Base-by-base conservation (phyloP, 2,329 filamentous ascomycete genomes). In the Fusarium floridanum region DNA sequence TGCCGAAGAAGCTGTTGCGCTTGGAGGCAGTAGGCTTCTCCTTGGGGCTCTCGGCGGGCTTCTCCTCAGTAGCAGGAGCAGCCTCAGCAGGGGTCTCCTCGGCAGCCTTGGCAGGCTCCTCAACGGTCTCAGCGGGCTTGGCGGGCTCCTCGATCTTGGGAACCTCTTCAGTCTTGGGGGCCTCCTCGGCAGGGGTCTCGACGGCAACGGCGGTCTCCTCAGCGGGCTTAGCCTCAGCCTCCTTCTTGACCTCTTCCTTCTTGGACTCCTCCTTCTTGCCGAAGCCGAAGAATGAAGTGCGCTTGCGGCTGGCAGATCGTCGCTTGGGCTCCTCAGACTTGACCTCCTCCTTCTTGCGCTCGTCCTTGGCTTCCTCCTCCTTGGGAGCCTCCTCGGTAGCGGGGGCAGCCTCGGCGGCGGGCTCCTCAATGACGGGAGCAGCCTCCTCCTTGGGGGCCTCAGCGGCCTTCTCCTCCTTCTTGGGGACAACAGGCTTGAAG, bases 261-360 rank as follows among this genome's bases (percentile, higher is more conserved):
- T 84, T 84, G 10, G 71, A 59, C 70, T 86, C 84, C 75, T 84
- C 85, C 84, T 90, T 90, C 85, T 89, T 89, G 78, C 87, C 86
- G 72, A 91, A 86, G 77, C 88, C 88, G 78, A 93, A 92, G 84
- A 92, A 89, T 64, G 91, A 92, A 56, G 85, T 84, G 62, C 91
- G 90, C 89, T 93, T 92, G 80, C 89, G 88, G 81, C 90, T 92
- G 61, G 88, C 87, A 77, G 90, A 91, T 80, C 90, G 88, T 75
- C 88, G 88, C 86, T 91, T 91, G 74, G 88, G 84, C 80, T 90
- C 87, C 79, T 91, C 87, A 78, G 88, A 86, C 83, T 90, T 87
- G 60, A 82, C 81, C 76, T 90, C 88, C 71, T 87, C 85, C 79
- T 84, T 82, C 65, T 77, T 78, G 61, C 82, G 80, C 66, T 83